Base-by-base conservation (phyloP, 2,329 filamentous ascomycete species). In the Fusarium heterosporum region DNA sequence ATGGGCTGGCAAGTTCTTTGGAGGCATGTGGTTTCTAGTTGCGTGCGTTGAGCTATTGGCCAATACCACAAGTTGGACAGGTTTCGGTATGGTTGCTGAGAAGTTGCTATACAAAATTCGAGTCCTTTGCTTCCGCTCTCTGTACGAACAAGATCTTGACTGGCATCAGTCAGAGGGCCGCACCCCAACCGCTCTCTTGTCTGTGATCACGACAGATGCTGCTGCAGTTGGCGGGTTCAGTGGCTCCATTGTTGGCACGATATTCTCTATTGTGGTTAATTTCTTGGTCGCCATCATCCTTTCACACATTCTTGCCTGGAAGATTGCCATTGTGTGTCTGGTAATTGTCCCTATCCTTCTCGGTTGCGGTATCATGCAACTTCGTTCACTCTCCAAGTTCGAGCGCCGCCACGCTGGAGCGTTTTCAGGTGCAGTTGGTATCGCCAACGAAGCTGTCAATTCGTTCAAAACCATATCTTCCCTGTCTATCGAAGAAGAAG, bases 291-390 rank as follows among this genome's bases (percentile, higher is more conserved):
- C 88, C 2, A 88, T 93, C 54, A 85, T 90, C 29, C 74, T 93
- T 11, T 87, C 90, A 0, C 89, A 91, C 64, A 86, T 92, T 42
- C 82, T 93, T 45, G 89, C 89, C 4, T 93, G 91, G 91, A 90
- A 87, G 72, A 92, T 93, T 62, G 90, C 90, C 1, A 78, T 93
- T 14, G 90, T 93, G 5, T 90, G 89, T 54, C 81, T 93, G 8
- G 84, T 90, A 1, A 82, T 87, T 10, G 87, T 93, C 0, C 91
- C 91, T 0, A 77, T 93, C 11, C 84, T 93, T 8, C 81, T 93
- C 0, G 88, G 87, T 2, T 84, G 89, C 0, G 90, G 91, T 0
- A 84, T 91, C 64, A 87, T 93, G 85, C 86, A 91, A 65, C 81
- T 93, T 16, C 83, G 83, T 2, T 83, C 88, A 4, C 82, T 91